Evolutionary conservation across 2,329 filamentous ascomycete species (phyloP).

Genomic region (Pezicula rhizophila): DNA sequence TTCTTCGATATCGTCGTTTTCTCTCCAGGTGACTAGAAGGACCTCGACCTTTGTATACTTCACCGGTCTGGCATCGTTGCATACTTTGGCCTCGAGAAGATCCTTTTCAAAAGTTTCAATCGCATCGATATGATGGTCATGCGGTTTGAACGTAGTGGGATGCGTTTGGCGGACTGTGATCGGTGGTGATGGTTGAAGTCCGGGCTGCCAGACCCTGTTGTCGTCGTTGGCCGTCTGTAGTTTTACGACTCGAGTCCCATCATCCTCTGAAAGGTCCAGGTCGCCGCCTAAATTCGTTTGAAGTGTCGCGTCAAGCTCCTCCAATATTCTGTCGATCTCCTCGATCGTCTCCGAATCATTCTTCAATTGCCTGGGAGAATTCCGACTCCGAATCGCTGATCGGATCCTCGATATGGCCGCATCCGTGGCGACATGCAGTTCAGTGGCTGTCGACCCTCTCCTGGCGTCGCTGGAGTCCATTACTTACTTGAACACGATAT

Average conservation of each 20-base stretch:
- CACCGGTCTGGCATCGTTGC: not conserved
- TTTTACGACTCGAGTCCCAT: not conserved
- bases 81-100: not conserved
- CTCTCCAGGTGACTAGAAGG: not conserved
- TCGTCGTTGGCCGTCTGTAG: no score
- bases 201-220: no score
- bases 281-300: not conserved
- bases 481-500: no score
- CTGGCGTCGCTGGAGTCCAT: no score
- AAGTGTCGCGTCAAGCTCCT: not conserved
- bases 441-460: no score
- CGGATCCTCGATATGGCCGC: no score
- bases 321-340: conserved; percentile 1
- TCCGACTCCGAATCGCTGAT: not conserved
- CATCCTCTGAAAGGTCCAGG: not conserved
- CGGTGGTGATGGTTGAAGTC: not conserved
- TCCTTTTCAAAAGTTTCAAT: not conserved
- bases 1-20: not conserved
- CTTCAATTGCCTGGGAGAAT: not conserved
- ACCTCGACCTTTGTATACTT: conserved; percentile 1
- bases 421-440: no score
- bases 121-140: not conserved
- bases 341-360: conserved; percentile 1
- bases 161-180: not conserved
- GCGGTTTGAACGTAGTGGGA: not conserved